Conservation (phyloP, 78 protist genomes). For the Dictyostelium discoideum region DNA sequence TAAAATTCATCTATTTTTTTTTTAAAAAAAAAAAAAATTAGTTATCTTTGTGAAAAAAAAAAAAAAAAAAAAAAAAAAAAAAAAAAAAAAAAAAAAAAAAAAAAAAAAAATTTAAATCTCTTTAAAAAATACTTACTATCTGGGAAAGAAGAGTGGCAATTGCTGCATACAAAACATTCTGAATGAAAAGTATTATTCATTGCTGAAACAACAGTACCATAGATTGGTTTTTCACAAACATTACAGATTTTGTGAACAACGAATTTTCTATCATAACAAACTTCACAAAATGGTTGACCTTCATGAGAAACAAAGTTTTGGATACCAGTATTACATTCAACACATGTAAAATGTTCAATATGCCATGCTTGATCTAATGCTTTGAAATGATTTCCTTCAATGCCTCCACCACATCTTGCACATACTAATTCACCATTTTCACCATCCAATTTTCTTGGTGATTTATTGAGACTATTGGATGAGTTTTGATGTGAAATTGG, state of each 20-base stretch:
- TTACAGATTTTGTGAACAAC: slow-evolving; percentile 45
- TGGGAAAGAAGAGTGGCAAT: slow-evolving; percentile 38
- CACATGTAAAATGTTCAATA: slow-evolving; percentile 64
- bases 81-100: not conserved
- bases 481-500: not conserved
- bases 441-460: not conserved
- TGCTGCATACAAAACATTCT: slow-evolving; percentile 46
- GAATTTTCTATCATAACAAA: slow-evolving; percentile 48
- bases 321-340: slow-evolving; percentile 19
- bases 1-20: slow-evolving; percentile 50
- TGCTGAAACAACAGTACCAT: slow-evolving; percentile 57
- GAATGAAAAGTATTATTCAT: slow-evolving; percentile 33
- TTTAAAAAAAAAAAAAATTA: not conserved
- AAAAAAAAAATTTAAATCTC: not conserved
- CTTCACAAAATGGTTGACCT: slow-evolving; percentile 61
- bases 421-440: slow-evolving; percentile 5
- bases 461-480: not conserved
- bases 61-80: not conserved
- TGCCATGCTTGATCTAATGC: slow-evolving; percentile 79
- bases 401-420: slow-evolving; percentile 30
- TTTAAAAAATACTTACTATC: slow-evolving; percentile 14
- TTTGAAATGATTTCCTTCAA: slow-evolving; percentile 69
- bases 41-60: not conserved
- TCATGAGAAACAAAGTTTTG: slow-evolving; percentile 63
- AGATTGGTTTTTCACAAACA: slow-evolving; percentile 31